Base-by-base conservation (phyloP, 805 yeast species). In the Starmera amethionina region DNA sequence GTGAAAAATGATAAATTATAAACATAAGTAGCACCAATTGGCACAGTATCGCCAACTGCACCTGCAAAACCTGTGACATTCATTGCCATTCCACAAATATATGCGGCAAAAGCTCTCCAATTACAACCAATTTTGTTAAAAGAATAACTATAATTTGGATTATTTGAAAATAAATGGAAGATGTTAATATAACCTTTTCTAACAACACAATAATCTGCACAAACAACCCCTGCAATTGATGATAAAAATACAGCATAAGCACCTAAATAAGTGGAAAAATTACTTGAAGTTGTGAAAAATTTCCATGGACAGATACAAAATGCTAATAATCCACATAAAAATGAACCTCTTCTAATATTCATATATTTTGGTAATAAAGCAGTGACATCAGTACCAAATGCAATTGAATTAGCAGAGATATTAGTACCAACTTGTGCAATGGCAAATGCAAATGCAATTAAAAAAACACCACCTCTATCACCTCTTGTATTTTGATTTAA, bases 31-130 rank as follows among this genome's bases (percentile, higher is more conserved):
- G 95, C 95, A 29, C 90, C 95, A 36, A 65, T 63, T 27, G 95
- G 94, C 12, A 86, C 94, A 44, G 68, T 72, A n/a, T 77, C 72
- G 32, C 80, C 84, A 19, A 85, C 77, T 8, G 88, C 87, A 47
- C 95, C 87, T 7, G 81, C 90, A 51, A 87, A 87, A 2, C 96
- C 96, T 15, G 82, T 82, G 54, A 88, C 79, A 52, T 86, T 87
- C 35, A 94, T 93, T 30, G 77, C 64, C 44, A 88, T 79, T 41
- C 95, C 95, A 48, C 79, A 70, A 48, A 87, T 58, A 57, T 87
- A 87, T 1, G 95, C 93, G 28, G 70, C 75, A 48, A 75, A 78
- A 2, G 90, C 96, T 58, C 95, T 71, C 93, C 94, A 84, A 56
- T 86, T 85, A 59, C 75, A 50, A 33, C 96, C 96, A 37, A 65